Conservation (phyloP, 2,329 filamentous ascomycete genomes). For the Sclerotinia glacialis region DNA sequence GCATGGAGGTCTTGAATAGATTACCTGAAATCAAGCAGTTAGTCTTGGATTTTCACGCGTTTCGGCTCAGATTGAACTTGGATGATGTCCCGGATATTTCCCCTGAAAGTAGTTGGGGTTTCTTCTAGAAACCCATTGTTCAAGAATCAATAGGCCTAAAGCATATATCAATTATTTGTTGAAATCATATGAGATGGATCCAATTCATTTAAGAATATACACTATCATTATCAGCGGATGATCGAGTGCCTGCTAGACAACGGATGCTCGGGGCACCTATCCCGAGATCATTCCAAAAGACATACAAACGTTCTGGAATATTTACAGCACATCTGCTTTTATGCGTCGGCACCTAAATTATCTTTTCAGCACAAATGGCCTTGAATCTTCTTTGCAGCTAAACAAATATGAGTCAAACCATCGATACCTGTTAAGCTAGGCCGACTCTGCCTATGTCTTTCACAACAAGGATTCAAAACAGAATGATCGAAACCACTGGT, state of each 20-base stretch:
- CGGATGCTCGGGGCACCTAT: not conserved
- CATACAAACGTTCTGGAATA: conserved; percentile 9
- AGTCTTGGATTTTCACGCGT: conserved; percentile 7
- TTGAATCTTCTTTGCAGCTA: conserved; percentile 5
- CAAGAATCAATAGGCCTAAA: conserved; percentile 2
- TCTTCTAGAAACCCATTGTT: no score
- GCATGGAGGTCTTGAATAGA: not conserved
- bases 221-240: conserved; percentile 15
- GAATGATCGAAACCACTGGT: conserved; percentile 5
- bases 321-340: conserved; percentile 19
- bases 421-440: no score
- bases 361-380: conserved; percentile 12
- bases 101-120: not conserved
- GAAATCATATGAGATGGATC: conserved; percentile 11
- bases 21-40: conserved; percentile 15
- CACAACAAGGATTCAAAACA: conserved; percentile 16
- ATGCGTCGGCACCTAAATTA: conserved; percentile 19
- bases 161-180: conserved; percentile 7
- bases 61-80: conserved; percentile 1
- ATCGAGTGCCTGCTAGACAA: conserved; percentile 15
- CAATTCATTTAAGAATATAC: conserved; percentile 20
- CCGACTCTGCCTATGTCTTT: no score
- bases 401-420: no score
- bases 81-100: not conserved
- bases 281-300: not conserved